These are phyloP conservation scores for Dactylonectria estremocensis DNA, from an alignment of 2,329 filamentous ascomycete genomes.

Conservation along the genomic window DNA sequence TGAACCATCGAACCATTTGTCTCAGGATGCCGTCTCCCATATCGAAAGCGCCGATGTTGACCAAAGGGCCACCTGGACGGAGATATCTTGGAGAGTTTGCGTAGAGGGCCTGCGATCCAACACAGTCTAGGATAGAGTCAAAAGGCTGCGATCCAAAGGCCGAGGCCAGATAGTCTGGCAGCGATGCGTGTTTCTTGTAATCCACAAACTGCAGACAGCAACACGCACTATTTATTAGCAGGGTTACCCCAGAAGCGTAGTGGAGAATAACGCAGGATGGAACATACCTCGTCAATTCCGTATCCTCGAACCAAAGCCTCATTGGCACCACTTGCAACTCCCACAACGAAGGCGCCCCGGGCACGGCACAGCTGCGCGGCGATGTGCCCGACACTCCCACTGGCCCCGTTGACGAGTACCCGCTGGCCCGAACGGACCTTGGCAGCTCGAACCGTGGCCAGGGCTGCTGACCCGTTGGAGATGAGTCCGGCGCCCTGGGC, in stretches of 20 bases:
- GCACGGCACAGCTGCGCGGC: constrained; percentile 13
- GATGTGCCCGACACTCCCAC: constrained; percentile 18
- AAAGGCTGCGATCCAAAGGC: constrained; percentile 10
- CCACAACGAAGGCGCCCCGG: constrained; percentile 16
- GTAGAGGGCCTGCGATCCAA: constrained; percentile 12
- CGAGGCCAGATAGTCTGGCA: constrained; percentile 8
- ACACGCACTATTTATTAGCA: constrained; percentile 3
- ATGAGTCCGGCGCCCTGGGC: constrained; percentile 22
- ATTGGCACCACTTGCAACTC: constrained; percentile 16
- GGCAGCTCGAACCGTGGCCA: constrained; percentile 15
- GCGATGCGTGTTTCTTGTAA: constrained; percentile 16
- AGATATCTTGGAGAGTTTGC: constrained; percentile 11
- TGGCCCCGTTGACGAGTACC: constrained; percentile 14
- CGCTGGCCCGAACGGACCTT: constrained; percentile 14
- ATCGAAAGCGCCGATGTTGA: constrained; percentile 16
- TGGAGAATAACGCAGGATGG: constrained; percentile 5
- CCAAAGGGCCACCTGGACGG: not conserved
- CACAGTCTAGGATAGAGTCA: constrained; percentile 11
- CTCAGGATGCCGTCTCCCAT: constrained; percentile 11
- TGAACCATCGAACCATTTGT: constrained; percentile 23
- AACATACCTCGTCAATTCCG: constrained; percentile 14
- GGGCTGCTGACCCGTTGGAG: constrained; percentile 21
- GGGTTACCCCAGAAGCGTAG: constrained; percentile 1
- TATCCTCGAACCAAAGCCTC: constrained; percentile 15
- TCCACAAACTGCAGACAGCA: constrained; percentile 12